Evolutionary conservation across 2,329 filamentous ascomycete genomes (phyloP).

Genomic region (Colletotrichum sp.): DNA sequence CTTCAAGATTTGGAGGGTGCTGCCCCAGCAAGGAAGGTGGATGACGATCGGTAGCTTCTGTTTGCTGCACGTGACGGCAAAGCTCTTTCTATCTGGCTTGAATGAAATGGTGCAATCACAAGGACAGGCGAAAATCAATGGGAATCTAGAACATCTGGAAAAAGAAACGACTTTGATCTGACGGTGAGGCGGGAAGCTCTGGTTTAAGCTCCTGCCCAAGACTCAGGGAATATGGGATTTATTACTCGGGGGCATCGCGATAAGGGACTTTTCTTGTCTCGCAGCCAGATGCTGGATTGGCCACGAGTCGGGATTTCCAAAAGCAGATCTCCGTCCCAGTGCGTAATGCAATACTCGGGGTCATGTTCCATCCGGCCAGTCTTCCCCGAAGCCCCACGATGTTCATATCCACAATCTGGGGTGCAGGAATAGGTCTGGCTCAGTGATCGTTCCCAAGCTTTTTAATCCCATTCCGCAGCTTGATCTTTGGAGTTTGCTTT

Average conservation of each 20-base stretch:
- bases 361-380: not conserved
- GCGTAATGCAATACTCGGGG: conserved; percentile 5
- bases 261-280: not conserved
- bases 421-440: not conserved
- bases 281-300: not conserved
- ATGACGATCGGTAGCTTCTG: conserved; percentile 1
- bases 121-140: not conserved
- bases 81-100: not conserved
- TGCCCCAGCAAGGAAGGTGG: conserved; percentile 15
- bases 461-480: not conserved
- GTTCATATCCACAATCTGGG: not conserved
- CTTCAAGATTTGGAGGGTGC: not conserved
- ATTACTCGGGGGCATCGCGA: not conserved
- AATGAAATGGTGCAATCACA: not conserved
- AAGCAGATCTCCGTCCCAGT: not conserved
- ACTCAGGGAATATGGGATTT: not conserved
- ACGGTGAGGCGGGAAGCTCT: not conserved
- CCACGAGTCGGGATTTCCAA: not conserved
- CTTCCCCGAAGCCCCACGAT: not conserved
- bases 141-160: not conserved
- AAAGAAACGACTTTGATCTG: not conserved
- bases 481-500: not conserved
- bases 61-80: conserved; percentile 11
- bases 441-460: not conserved
- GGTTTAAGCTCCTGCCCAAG: not conserved